phyloP scores from a whole-genome alignment of 805 yeast species.

The Lipomyces starkeyi region DNA sequence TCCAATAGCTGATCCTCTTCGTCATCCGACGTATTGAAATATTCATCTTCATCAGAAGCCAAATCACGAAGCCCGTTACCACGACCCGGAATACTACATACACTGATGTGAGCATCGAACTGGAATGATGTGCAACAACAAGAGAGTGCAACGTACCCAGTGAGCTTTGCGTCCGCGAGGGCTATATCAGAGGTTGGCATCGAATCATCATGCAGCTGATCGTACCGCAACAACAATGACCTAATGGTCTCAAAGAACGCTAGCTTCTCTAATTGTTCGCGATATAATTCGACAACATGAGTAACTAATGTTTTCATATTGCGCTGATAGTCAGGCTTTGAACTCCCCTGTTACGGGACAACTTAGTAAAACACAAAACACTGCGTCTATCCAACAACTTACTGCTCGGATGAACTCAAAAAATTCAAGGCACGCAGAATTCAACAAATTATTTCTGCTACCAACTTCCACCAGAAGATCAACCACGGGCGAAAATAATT shows the following conservation, averaged over 20 bases:
- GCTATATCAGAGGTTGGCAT: constrained; percentile 8
- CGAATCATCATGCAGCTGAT: constrained; percentile 20
- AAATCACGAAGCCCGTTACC: constrained; percentile 25
- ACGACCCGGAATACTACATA: not conserved
- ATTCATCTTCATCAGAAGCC: constrained; percentile 33
- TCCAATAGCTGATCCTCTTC: constrained; percentile 9
- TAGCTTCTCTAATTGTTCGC: constrained; percentile 45
- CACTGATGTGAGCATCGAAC: constrained; percentile 3
- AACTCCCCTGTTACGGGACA: constrained; percentile 9
- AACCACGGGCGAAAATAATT: constrained; percentile 58
- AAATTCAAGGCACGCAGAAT: constrained; percentile 77
- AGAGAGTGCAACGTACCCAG: not conserved
- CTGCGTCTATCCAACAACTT: constrained; percentile 18
- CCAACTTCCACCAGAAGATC: constrained; percentile 56
- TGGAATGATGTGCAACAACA: not conserved
- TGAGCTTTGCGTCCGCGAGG: constrained; percentile 20
- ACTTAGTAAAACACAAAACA: not conserved
- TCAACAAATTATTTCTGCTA: constrained; percentile 64
- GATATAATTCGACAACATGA: constrained; percentile 45
- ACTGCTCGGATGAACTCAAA: constrained; percentile 53
- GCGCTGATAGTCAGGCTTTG: constrained; percentile 34
- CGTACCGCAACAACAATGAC: constrained; percentile 25
- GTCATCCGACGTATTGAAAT: constrained; percentile 39
- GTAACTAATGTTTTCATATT: constrained; percentile 44
- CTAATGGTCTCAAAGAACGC: constrained; percentile 42